Base-by-base conservation (phyloP, 1,139 yeast genomes). In the Suhomyces taliae region DNA sequence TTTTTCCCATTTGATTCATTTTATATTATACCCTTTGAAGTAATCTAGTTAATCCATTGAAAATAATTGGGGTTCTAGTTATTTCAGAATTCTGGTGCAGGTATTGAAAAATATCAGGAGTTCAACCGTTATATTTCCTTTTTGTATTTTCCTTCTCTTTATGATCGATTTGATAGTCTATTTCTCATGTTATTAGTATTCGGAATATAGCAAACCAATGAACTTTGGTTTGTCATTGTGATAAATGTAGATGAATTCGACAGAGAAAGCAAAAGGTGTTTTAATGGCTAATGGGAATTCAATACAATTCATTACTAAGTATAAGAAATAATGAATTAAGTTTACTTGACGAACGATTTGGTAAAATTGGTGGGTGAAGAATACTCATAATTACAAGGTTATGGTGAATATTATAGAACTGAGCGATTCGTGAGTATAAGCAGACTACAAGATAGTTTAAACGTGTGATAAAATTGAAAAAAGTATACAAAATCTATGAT, bases 91-190 rank as follows among this genome's bases (percentile, higher is more conserved):
- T 29, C 32, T 29, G 32, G 32, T 29, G 32, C 32, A 29, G 32
- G 9, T 29, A 11, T 29, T 29, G 32, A 11, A 29, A 29, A 29
- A 29, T 29, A 29, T 29, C 32, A 33, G 37, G 41, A 39, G 41
- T 37, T 36, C 39, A 26, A 29, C 11, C n/a, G 32, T 36, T 26
- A 9, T 24, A 24, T 36, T 36, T 26, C 32, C 32, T 19, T 36
- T 19, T 9, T 36, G 32, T 42, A 42, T 43, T 43, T 39, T 36
- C 38, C 27, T 38, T 39, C 36, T 32, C 27, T 43, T 39, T 39
- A 32, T 14, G 46, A 43, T 43, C 42, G 46, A 34, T 31, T 43
- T 43, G 34, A 27, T 43, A 34, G 32, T 32, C 24, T 31, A 14
- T 31, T 19, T 41, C 29, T 32, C 38, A 29, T 32, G 34, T 37